Base-by-base conservation (phyloP, 2,329 filamentous ascomycete genomes). In the Botryotinia narcissicola region DNA sequence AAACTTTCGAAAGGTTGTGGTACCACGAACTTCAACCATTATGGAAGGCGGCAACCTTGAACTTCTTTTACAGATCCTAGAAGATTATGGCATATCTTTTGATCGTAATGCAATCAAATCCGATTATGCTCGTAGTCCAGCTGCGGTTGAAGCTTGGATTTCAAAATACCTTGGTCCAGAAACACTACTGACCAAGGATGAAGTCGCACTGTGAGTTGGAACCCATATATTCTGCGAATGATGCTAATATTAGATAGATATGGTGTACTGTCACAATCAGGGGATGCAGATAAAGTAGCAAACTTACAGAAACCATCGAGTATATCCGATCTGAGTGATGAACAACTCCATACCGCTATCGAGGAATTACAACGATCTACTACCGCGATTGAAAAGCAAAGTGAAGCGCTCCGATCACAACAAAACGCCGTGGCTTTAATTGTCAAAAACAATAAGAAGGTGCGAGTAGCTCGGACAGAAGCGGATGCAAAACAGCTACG, bases 351-450 rank as follows among this genome's bases (percentile, higher is more conserved):
- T 71, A 81, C 83, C 59, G 91, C 91, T 25, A 89, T 92, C 68
- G 85, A 87, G 4, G 87, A 91, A 71, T 83, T 94, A n/a, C 85
- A 88, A 74, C 84, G 84, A 54, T 92, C 91, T 1, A 93, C 91
- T 0, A 85, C 85, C 29, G 86, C 86, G 29, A 91, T 93, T 42
- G 85, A 87, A 75, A 87, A 87, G 80, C 91, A 93, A 78, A 90
- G 86, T 42, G 87, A 89, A 78, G 84, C 86, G 0, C 80, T 93
- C 29, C 86, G 86, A 73, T 84, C 86, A 69, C 91, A 93, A 80
- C 88, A 89, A 74, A 86, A 88, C 77, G 89, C 90, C 16, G 80
- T 93, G 70, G 84, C 85, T 48, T 81, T 88, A 37, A 83, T 88
- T 76, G 82, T 87, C 7, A 85, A 85, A 69, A 86, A 80, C 62